phyloP scores from a whole-genome alignment of 306 rosid species.

The Lotus japonicus region DNA sequence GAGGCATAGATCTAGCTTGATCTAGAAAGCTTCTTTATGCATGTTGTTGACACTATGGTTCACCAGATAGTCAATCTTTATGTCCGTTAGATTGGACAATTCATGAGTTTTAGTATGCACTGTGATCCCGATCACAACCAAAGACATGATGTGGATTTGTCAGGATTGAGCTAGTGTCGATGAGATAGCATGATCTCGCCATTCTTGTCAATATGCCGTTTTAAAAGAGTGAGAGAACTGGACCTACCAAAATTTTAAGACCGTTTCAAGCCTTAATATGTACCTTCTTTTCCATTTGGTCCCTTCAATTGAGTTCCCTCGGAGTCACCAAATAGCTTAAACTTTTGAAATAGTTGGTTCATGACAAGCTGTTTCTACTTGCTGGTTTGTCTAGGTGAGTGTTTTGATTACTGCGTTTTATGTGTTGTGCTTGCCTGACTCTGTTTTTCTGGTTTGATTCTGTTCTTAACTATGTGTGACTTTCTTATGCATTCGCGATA shows the following conservation, averaged over 20 bases:
- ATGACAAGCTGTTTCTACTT: background rate
- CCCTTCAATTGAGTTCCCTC: background rate
- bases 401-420: background rate
- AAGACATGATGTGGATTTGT: background rate
- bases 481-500: background rate
- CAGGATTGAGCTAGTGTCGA: background rate
- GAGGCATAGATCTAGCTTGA: background rate
- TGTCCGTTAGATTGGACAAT: background rate
- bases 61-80: background rate
- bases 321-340: too few species aligned
- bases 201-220: too few species aligned
- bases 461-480: background rate
- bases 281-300: background rate
- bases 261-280: background rate
- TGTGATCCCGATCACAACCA: background rate
- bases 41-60: background rate
- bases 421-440: background rate
- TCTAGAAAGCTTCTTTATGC: background rate
- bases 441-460: background rate
- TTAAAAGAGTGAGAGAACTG: too few species aligned
- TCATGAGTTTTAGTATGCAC: background rate
- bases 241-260: background rate
- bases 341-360: too few species aligned
- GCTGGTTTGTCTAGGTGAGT: background rate
- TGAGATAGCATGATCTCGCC: too few species aligned